These are phyloP conservation scores for Friedmanniomyces simplex DNA, from an alignment of 495 filamentous ascomycete species.

Conservation along the genomic window DNA sequence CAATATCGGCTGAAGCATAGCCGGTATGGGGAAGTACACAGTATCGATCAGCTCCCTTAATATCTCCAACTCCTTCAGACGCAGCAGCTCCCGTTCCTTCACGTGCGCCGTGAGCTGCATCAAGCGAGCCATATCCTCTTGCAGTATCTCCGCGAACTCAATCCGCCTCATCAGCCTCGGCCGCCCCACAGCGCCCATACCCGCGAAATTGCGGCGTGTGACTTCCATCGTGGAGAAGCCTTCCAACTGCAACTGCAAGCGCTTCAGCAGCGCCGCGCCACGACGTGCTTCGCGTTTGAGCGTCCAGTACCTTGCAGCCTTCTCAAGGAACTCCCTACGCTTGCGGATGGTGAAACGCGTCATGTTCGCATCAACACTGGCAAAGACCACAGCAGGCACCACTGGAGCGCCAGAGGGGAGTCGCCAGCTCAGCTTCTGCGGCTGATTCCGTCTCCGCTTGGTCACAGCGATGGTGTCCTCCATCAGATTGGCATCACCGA, in stretches of 20 bases:
- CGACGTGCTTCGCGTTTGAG: conserved; percentile 86
- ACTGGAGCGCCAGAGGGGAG: conserved; percentile 91
- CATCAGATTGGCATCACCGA: neutral
- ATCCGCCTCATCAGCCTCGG: conserved; percentile 69
- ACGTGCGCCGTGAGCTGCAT: conserved; percentile 55
- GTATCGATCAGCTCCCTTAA: conserved; percentile 68
- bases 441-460: conserved; percentile 55
- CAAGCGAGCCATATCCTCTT: conserved; percentile 65
- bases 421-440: conserved; percentile 73
- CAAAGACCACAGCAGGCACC: conserved; percentile 74
- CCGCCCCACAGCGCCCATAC: conserved; percentile 76
- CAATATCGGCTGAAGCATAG: conserved; percentile 66
- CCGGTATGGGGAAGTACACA: conserved; percentile 80
- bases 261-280: conserved; percentile 82
- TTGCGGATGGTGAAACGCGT: conserved; percentile 71
- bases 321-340: conserved; percentile 80
- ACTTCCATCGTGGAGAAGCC: conserved; percentile 95
- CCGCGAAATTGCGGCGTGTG: conserved; percentile 80
- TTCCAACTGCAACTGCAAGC: conserved; percentile 86
- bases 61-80: conserved; percentile 63
- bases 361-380: conserved; percentile 68
- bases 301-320: conserved; percentile 95
- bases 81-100: conserved; percentile 60
- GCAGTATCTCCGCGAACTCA: conserved; percentile 70
- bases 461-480: conserved; percentile 51